Evolutionary conservation across 805 yeast species (phyloP).

Genomic region (Spathaspora passalidarum): DNA sequence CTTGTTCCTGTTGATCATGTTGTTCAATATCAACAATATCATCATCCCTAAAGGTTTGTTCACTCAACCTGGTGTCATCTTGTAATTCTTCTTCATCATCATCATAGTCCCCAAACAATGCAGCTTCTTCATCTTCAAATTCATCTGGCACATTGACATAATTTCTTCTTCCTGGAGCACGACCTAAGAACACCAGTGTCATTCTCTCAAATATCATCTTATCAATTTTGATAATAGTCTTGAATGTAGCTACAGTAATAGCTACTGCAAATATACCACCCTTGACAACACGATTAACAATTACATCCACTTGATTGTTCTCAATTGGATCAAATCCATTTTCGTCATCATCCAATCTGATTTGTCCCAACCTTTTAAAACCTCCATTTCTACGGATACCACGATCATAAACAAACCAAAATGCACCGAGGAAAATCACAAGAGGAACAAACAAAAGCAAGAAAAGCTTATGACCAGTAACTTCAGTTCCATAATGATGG

Average conservation of each 20-base stretch:
- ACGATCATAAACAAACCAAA: constrained; percentile 72
- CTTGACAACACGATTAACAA: constrained; percentile 56
- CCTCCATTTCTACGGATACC: constrained; percentile 82
- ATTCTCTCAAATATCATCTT: constrained; percentile 29
- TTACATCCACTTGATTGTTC: constrained; percentile 56
- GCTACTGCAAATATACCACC: constrained; percentile 53
- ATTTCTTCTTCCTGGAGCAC: constrained; percentile 37
- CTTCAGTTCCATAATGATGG: constrained; percentile 48
- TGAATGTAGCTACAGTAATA: constrained; percentile 31
- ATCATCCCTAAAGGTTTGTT: constrained; percentile 12
- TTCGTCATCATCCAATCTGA: constrained; percentile 64
- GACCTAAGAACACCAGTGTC: constrained; percentile 27
- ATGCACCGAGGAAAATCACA: constrained; percentile 48
- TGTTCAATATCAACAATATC: constrained; percentile 16
- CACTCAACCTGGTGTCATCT: constrained; percentile 20
- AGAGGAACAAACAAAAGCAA: constrained; percentile 58
- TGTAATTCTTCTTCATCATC: constrained; percentile 39
- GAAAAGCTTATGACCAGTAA: constrained; percentile 53
- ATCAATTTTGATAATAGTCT: constrained; percentile 33
- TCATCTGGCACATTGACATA: constrained; percentile 41
- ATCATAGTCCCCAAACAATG: constrained; percentile 39
- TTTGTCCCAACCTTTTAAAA: constrained; percentile 76
- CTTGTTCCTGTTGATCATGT: constrained; percentile 9
- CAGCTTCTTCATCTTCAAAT: constrained; percentile 35
- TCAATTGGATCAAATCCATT: constrained; percentile 55